Evolutionary conservation across 2,329 filamentous ascomycete genomes (phyloP).

Genomic region (Fusarium tupiense): DNA sequence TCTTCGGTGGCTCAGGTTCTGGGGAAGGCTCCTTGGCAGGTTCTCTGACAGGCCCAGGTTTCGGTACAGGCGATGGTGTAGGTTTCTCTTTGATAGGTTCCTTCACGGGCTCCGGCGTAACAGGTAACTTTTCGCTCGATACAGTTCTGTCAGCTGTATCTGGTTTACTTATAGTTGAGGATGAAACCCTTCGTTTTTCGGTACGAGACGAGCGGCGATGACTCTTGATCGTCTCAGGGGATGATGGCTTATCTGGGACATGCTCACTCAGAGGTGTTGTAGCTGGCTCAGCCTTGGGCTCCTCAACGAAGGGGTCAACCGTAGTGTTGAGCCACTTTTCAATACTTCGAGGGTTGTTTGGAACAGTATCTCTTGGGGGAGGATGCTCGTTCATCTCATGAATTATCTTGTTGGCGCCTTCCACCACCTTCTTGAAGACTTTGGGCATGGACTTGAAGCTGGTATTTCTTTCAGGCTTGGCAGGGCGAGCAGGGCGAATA

Average conservation of each 20-base stretch:
- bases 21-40: slow-evolving; percentile 18
- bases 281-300: slow-evolving; percentile 16
- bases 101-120: slow-evolving; percentile 4
- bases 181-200: slow-evolving; percentile 36
- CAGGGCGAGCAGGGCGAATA: slow-evolving; percentile 46
- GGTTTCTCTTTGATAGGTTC: slow-evolving; percentile 12
- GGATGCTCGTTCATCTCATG: slow-evolving; percentile 66
- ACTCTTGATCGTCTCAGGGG: slow-evolving; percentile 35
- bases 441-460: slow-evolving; percentile 71
- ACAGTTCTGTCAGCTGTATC: slow-evolving; percentile 27
- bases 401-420: slow-evolving; percentile 72
- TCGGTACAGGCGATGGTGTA: slow-evolving; percentile 1
- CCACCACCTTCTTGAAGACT: slow-evolving; percentile 71
- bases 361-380: slow-evolving; percentile 55
- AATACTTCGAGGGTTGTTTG: slow-evolving; percentile 70
- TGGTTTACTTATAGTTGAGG: slow-evolving; percentile 30
- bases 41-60: slow-evolving; percentile 20
- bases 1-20: slow-evolving; percentile 19
- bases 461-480: slow-evolving; percentile 61
- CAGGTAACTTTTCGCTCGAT: slow-evolving; percentile 6
- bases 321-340: slow-evolving; percentile 73
- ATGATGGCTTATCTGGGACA: slow-evolving; percentile 19
- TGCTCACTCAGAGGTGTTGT: slow-evolving; percentile 22
- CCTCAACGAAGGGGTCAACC: slow-evolving; percentile 69
- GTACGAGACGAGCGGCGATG: slow-evolving; percentile 40